Evolutionary conservation across 1,139 yeast species (phyloP).

Genomic region (Kodamaea derodonti): DNA sequence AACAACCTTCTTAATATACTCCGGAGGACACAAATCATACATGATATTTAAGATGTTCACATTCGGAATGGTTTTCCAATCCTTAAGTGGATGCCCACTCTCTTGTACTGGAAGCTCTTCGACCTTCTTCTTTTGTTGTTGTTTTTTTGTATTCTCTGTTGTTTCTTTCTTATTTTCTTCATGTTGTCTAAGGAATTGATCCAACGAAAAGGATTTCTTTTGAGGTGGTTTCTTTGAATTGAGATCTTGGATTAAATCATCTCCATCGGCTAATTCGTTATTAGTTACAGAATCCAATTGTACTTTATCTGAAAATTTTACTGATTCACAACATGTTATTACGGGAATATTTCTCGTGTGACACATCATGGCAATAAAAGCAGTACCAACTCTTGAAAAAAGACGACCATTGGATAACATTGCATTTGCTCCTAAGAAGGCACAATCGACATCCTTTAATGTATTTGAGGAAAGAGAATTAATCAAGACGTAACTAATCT

Average conservation of each 20-base stretch:
- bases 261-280: slow-evolving; percentile 87
- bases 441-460: slow-evolving; percentile 77
- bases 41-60: slow-evolving; percentile 78
- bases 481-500: slow-evolving; percentile 62
- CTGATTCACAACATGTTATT: slow-evolving; percentile 89
- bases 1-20: slow-evolving; percentile 86
- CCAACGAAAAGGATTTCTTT: slow-evolving; percentile 62
- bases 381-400: slow-evolving; percentile 93
- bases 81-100: slow-evolving; percentile 43
- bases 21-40: slow-evolving; percentile 95
- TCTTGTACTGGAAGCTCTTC: slow-evolving; percentile 14
- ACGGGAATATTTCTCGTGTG: slow-evolving; percentile 88
- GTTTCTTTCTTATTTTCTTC: slow-evolving; percentile 21
- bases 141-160: slow-evolving; percentile 12
- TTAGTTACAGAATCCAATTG: slow-evolving; percentile 92
- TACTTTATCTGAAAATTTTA: slow-evolving; percentile 92
- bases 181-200: slow-evolving; percentile 54
- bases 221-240: slow-evolving; percentile 51
- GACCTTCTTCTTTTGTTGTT: slow-evolving; percentile 20
- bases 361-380: slow-evolving; percentile 88
- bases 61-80: slow-evolving; percentile 62
- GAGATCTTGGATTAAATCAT: slow-evolving; percentile 56
- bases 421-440: slow-evolving; percentile 94
- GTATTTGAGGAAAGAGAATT: slow-evolving; percentile 77
- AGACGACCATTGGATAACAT: slow-evolving; percentile 93